A percentile compares a stretch with the other conserved stretches of the same genome.
These are phyloP conservation scores for Lomentospora prolificans DNA, from an alignment of 2,329 filamentous ascomycete species.

Conservation along the genomic window DNA sequence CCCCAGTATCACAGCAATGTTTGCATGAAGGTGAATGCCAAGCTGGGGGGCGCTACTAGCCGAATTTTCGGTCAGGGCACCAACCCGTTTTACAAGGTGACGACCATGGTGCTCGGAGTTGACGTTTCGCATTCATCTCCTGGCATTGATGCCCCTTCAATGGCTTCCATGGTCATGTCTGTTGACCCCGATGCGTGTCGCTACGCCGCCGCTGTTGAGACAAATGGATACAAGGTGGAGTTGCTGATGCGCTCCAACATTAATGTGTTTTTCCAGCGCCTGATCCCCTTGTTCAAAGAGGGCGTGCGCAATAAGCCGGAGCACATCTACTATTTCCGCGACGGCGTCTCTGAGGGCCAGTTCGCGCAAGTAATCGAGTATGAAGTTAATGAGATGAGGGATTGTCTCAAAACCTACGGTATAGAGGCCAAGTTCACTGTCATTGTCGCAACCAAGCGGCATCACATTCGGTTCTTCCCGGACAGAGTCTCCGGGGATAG, in stretches of 20 bases:
- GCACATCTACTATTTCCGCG: constrained; percentile 86
- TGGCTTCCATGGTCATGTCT: constrained; percentile 80
- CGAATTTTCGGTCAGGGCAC: constrained; percentile 23
- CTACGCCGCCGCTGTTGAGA: constrained; percentile 71
- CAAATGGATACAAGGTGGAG: constrained; percentile 74
- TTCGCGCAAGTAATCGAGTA: constrained; percentile 68
- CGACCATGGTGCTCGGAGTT: constrained; percentile 77
- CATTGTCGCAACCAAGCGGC: constrained; percentile 83
- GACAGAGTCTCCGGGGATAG: constrained; percentile 44
- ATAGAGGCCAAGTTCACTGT: constrained; percentile 64
- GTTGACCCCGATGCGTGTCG: constrained; percentile 61
- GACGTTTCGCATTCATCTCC: constrained; percentile 81
- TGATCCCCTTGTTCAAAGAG: constrained; percentile 57
- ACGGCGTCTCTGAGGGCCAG: constrained; percentile 83
- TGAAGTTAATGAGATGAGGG: constrained; percentile 67
- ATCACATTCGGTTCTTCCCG: constrained; percentile 90
- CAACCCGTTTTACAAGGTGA: constrained; percentile 22
- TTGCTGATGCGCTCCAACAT: constrained; percentile 63
- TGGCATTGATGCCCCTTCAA: constrained; percentile 57
- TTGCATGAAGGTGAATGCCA: constrained; percentile 92
- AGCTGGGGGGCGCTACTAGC: constrained; percentile 75
- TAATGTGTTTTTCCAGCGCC: constrained; percentile 50
- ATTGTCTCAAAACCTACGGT: constrained; percentile 33
- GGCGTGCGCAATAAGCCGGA: constrained; percentile 38
- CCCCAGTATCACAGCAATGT: constrained; percentile 90